Base-by-base conservation (phyloP, 306 rosid genomes). In the Cucurbita ficifolia region DNA sequence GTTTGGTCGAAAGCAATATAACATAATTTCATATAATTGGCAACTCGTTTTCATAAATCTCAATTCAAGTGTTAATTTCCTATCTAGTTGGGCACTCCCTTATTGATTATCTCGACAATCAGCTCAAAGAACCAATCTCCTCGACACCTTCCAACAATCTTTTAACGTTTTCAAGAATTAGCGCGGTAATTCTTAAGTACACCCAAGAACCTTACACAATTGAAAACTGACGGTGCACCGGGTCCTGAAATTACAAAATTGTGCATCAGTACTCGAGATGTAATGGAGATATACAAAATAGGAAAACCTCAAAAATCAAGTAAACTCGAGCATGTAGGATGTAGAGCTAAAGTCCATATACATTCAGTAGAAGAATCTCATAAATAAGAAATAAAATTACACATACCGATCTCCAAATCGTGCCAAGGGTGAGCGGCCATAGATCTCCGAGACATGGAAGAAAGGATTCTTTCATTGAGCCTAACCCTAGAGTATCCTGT, bases 401-500 rank as follows among this genome's bases (percentile, higher is more conserved):
- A 10, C 29, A 21, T 80, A 94, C 99, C 97, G 40, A 94, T 94
- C 87, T 94, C 99, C 46, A 94, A 78, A 76, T 94, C 99, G 57
- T 94, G 99, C 99, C 99, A 94, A 38, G 99, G 96, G 78, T 94
- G 99, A 80, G 98, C 98, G 67, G 98, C 98, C 76, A 90, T 77
- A 64, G 95, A 80, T 87, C 97, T 90, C 64, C 91, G 76, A 0
- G 96, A 89, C 87, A 94, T 71, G 0, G 98, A 94, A 76, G 96
- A 82, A 56, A 94, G 90, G 59, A 90, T 94, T 77, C 98, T 85
- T 80, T 94, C 97, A 82, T 94, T 94, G 77, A 94, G 96, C 54
- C 59, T 85, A 38, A 59, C 81, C 39, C 54, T 76, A 45, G 82
- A 56, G 29, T 60, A 57, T 68, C 82, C 85, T 0, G 80, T 76